Conservation (phyloP, 1,284 basidiomycete genomes). For the Marasmius fiardii region DNA sequence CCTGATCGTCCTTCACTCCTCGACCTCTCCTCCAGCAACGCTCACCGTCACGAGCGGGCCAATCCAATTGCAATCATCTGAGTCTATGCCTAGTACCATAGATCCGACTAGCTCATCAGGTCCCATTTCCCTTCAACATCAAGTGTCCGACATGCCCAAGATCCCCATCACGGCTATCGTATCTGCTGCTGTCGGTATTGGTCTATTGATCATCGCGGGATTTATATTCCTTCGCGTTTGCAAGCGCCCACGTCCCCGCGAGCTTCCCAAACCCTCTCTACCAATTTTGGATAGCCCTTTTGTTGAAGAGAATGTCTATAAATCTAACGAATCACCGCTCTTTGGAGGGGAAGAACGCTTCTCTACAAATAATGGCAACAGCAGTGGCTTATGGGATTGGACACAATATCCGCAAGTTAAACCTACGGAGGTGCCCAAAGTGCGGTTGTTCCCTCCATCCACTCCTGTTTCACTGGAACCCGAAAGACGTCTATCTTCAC, state of each 20-base stretch:
- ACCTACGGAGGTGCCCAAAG: slow-evolving; percentile 7
- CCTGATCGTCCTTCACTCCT: slow-evolving; percentile 1
- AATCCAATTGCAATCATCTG: not conserved
- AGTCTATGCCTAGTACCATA: slow-evolving; percentile 3
- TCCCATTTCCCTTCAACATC: slow-evolving; percentile 14
- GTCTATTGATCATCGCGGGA: slow-evolving; percentile 52
- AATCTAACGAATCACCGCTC: slow-evolving; percentile 60
- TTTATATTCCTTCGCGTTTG: slow-evolving; percentile 46
- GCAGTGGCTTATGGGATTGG: slow-evolving; percentile 52
- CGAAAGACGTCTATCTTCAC: not conserved
- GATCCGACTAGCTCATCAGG: slow-evolving; percentile 5
- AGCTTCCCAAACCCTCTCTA: slow-evolving; percentile 61
- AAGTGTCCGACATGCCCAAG: slow-evolving; percentile 20
- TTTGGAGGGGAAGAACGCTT: slow-evolving; percentile 71
- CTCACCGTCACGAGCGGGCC: not conserved
- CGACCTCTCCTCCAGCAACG: slow-evolving; percentile 10
- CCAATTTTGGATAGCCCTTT: slow-evolving; percentile 60
- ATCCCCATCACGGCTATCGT: slow-evolving; percentile 45
- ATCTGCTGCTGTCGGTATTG: slow-evolving; percentile 55
- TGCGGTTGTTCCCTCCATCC: not conserved
- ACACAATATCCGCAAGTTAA: slow-evolving; percentile 54
- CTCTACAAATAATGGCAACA: slow-evolving; percentile 42
- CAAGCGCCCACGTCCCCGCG: slow-evolving; percentile 43
- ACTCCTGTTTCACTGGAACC: not conserved
- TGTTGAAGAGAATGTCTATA: slow-evolving; percentile 37